Evolutionary conservation across 2,329 filamentous ascomycete genomes (phyloP).

Genomic region (Incumbomyces delicatus): DNA sequence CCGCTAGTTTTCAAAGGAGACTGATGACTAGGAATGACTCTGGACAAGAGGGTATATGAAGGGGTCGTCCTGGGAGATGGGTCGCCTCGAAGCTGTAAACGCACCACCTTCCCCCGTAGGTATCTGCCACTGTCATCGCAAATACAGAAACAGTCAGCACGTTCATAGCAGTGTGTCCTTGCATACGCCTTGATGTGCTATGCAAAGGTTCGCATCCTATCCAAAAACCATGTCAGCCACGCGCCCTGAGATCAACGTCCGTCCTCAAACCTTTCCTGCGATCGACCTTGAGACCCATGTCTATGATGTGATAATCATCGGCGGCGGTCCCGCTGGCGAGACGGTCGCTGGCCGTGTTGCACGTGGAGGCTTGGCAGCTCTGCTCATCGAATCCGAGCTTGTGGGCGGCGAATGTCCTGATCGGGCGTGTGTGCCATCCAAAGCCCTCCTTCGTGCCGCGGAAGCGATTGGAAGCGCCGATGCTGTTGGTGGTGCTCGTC

Average conservation of each 20-base stretch:
- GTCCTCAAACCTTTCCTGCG: conserved; percentile 4
- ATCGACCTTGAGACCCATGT: not conserved
- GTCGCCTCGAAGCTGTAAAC: too few relatives aligned
- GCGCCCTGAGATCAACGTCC: conserved; percentile 26
- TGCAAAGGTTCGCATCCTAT: too few relatives aligned
- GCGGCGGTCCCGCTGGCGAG: conserved; percentile 6
- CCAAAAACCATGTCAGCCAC: not conserved
- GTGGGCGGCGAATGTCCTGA: conserved; percentile 10
- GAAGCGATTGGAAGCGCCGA: conserved; percentile 1
- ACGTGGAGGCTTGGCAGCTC: conserved; percentile 3
- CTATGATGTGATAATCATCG: conserved; percentile 11
- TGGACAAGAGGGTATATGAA: too few relatives aligned
- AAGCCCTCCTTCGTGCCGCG: not conserved
- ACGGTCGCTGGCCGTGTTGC: conserved; percentile 2
- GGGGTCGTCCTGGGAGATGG: too few relatives aligned
- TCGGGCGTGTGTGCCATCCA: conserved; percentile 12
- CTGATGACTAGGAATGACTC: too few relatives aligned
- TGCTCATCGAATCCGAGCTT: conserved; percentile 10
- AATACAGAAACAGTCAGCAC: too few relatives aligned
- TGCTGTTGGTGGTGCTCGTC: not conserved
- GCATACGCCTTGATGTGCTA: too few relatives aligned
- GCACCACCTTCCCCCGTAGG: too few relatives aligned
- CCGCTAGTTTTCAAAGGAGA: too few relatives aligned
- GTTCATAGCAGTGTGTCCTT: too few relatives aligned
- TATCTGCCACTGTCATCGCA: too few relatives aligned